phyloP scores from a whole-genome alignment of 225 moss, liverwort and hornwort genomes.

The Physcomitrium patens region DNA sequence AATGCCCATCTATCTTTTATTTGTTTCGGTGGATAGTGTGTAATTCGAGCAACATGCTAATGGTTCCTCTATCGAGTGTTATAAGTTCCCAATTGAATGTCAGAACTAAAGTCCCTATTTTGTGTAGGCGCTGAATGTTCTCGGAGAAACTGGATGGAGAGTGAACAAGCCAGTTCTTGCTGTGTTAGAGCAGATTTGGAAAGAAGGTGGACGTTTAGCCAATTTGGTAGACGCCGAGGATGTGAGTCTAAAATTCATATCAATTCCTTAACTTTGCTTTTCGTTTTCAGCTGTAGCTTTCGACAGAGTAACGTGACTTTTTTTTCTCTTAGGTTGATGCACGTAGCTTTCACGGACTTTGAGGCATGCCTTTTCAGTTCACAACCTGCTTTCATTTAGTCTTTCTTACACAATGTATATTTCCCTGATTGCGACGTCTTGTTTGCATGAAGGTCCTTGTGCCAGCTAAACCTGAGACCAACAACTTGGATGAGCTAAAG shows the following conservation, averaged over 20 bases:
- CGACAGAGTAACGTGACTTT: background rate
- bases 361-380: no score
- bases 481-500: constrained; percentile 38
- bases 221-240: constrained; percentile 78
- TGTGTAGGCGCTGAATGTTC: constrained; percentile 74
- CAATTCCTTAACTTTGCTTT: background rate
- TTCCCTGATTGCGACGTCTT: background rate
- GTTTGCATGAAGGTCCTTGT: constrained; percentile 61
- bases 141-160: constrained; percentile 78
- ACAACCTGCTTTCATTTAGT: no score
- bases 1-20: no score
- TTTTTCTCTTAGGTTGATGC: background rate
- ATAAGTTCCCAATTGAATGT: no score
- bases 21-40: no score
- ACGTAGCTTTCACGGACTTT: background rate
- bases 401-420: no score
- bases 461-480: constrained; percentile 68
- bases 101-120: background rate
- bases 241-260: constrained; percentile 49
- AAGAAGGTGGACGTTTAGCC: constrained; percentile 76
- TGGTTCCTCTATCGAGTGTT: no score
- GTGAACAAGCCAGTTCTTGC: constrained; percentile 65
- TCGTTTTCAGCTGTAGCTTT: background rate
- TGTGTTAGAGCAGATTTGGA: constrained; percentile 83
- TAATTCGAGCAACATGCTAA: no score